Conservation (phyloP, 2,329 filamentous ascomycete genomes). For the Microdochium bolleyi region DNA sequence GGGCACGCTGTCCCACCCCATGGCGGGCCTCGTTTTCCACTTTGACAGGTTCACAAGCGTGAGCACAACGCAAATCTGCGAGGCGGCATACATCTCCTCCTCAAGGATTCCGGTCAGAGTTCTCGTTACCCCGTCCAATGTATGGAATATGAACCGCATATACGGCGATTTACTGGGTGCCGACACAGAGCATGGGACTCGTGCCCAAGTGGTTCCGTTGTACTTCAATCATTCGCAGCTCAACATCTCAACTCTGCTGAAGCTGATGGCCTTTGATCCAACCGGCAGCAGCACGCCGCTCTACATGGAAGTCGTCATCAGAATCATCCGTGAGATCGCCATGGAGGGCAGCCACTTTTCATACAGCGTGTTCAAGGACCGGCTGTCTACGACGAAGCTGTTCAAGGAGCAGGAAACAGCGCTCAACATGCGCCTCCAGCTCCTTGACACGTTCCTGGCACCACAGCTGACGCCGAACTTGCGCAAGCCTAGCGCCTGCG, state of each 20-base stretch:
- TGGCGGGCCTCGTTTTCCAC: conserved; percentile 58
- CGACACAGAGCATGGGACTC: conserved; percentile 14
- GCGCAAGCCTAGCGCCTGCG: not conserved
- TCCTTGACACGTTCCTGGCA: conserved; percentile 55
- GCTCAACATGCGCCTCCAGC: conserved; percentile 37
- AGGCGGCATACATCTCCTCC: conserved; percentile 48
- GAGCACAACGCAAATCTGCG: conserved; percentile 41
- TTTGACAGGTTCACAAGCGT: conserved; percentile 50
- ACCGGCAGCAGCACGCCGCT: conserved; percentile 34
- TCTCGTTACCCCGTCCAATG: conserved; percentile 46
- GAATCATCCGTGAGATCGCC: conserved; percentile 50
- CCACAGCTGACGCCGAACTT: conserved; percentile 38
- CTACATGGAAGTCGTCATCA: conserved; percentile 47
- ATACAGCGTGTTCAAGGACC: conserved; percentile 37
- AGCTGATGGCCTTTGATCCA: conserved; percentile 48
- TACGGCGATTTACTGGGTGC: conserved; percentile 25
- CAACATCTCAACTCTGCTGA: conserved; percentile 49
- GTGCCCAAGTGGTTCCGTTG: conserved; percentile 33
- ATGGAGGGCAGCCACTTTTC: conserved; percentile 35
- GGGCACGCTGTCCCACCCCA: conserved; percentile 31
- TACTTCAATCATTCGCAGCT: conserved; percentile 42
- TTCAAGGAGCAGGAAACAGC: conserved; percentile 33
- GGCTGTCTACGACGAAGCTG: conserved; percentile 28
- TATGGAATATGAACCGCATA: conserved; percentile 34
- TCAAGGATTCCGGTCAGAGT: conserved; percentile 38